Evolutionary conservation across 164 flowering plant genomes (phyloP), one percentile per base, ranked within the genome.

Genomic region (Santalum album): DNA sequence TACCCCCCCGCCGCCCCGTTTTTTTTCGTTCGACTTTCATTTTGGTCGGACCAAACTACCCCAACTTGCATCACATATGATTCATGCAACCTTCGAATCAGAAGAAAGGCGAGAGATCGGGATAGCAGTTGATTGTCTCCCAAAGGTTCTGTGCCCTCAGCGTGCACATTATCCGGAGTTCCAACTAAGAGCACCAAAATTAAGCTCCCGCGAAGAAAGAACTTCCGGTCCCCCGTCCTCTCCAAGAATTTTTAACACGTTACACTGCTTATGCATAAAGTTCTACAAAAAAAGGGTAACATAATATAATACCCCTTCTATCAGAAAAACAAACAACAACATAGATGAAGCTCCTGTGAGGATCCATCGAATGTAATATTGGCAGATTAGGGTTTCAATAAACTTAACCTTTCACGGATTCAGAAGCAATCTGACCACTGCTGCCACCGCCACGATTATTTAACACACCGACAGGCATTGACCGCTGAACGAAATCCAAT

Each of bases 401-500:
- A 16, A 18, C 14, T 64, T 60, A 76, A 24, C 75, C 75, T 21
- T 55, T 66, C 19, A 80, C 77, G 22, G 73, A 73, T 58, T 77
- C 82, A 17, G 78, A 72, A 46, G 55, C 70, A 52, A 65, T 26
- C 14, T 59, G 78, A 12, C 75, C 71, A 49, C 62, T 62, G 60
- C 56, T 56, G 6, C 78, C 75, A 22, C 72, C 72, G 20, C 72
- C 72, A 40, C 52, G 71, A 46, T 22, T 56, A 25, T 53, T 73
- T 55, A 78, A 65, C 49, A 79, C 82, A 35, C 64, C 27, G 16
- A 78, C 63, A 20, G 90, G 86, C 81, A 86, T 72, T n/a, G 95
- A 79, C 21, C 82, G 67, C 61, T 84, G 82, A n/a, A 84, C 80
- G 67, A 90, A 85, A 56, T 86, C 95, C 55, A 81, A 11, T 25